These are phyloP conservation scores for Candida smagusa DNA, from an alignment of 1,139 yeast species.

Conservation along the genomic window DNA sequence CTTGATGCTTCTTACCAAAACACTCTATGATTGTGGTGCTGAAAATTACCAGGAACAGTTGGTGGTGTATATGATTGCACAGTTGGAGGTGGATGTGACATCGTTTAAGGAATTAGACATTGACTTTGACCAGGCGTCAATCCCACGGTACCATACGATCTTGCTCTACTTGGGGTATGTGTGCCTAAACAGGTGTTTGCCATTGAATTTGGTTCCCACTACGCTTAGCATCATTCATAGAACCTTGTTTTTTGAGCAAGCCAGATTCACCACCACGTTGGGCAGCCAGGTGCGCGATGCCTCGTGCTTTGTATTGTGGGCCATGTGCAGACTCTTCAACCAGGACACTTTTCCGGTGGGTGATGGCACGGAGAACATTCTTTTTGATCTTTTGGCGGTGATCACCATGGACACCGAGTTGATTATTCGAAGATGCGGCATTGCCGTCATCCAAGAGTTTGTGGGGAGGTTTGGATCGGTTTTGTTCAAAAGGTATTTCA, in stretches of 20 bases:
- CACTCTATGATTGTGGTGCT: conserved; percentile 19
- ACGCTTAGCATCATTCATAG: conserved; percentile 33
- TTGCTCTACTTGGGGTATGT: conserved; percentile 36
- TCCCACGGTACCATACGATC: conserved; percentile 35
- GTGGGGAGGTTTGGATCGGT: conserved; percentile 66
- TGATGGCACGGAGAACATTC: conserved; percentile 14
- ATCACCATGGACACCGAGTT: conserved; percentile 72
- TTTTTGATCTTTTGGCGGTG: conserved; percentile 48
- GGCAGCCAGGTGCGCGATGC: conserved; percentile 82
- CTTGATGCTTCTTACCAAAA: conserved; percentile 21
- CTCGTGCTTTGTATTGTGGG: conserved; percentile 65
- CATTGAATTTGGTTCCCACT: conserved; percentile 20
- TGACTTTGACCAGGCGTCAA: conserved; percentile 18
- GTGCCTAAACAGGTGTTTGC: conserved; percentile 27
- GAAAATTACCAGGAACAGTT: conserved; percentile 36
- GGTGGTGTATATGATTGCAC: conserved; percentile 23
- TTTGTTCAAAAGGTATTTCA: conserved; percentile 18
- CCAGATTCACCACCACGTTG: conserved; percentile 43
- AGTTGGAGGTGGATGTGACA: conserved; percentile 14
- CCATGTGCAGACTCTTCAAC: conserved; percentile 28
- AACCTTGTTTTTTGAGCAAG: conserved; percentile 55
- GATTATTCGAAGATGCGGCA: conserved; percentile 72
- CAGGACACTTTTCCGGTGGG: conserved; percentile 10
- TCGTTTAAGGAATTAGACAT: conserved; percentile 13
- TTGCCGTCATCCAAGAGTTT: conserved; percentile 85